Conservation (phyloP, 495 filamentous ascomycete genomes). For the Geoglossum glabrum region DNA sequence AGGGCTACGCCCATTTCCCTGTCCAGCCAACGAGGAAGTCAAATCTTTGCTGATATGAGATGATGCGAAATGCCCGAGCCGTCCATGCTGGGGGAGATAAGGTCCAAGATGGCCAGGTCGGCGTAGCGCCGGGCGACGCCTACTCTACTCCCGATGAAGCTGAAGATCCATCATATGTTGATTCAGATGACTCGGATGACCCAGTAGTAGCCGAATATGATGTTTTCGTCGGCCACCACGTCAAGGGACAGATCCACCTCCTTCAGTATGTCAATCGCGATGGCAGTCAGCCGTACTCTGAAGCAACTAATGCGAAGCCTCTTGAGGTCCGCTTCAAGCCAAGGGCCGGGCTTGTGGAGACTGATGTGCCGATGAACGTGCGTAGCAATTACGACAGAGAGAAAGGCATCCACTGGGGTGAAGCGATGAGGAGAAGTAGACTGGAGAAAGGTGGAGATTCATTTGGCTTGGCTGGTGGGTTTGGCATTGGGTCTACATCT, state of each 20-base stretch:
- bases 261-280: conserved; percentile 49
- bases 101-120: neutral
- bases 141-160: neutral
- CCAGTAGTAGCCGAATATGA: conserved; percentile 7
- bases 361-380: conserved; percentile 50
- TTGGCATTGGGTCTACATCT: conserved; percentile 23
- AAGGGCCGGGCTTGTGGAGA: conserved; percentile 45
- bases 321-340: conserved; percentile 44
- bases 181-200: conserved; percentile 3
- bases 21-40: neutral
- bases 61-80: neutral
- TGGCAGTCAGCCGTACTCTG: conserved; percentile 33
- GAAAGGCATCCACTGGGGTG: conserved; percentile 45
- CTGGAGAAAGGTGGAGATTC: conserved; percentile 34
- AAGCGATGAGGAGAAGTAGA: conserved; percentile 37
- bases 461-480: conserved; percentile 37
- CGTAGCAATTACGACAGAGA: conserved; percentile 39
- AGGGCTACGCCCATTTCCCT: neutral
- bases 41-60: neutral
- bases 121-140: neutral
- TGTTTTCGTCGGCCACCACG: neutral
- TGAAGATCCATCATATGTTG: neutral
- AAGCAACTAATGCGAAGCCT: conserved; percentile 30
- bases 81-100: neutral
- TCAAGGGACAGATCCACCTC: conserved; percentile 29